Conservation (phyloP, 768 basidiomycete genomes). For the Suillus fuscotomentosus region DNA sequence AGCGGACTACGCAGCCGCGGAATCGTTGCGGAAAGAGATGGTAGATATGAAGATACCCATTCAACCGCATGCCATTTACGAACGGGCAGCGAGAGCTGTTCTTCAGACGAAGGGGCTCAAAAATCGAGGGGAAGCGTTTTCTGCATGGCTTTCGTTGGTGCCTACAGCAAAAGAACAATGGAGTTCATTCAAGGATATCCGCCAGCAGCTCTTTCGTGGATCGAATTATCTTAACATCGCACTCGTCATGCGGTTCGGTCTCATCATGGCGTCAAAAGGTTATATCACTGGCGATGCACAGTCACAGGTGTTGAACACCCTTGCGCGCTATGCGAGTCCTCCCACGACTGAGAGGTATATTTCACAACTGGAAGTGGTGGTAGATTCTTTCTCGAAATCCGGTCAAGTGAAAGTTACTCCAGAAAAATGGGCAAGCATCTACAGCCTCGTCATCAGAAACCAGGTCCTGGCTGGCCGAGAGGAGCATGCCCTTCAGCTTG, state of each 20-base stretch:
- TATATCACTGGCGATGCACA: conserved; percentile 24
- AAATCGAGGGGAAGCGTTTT: conserved; percentile 22
- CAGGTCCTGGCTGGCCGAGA: conserved; percentile 38
- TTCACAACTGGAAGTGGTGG: conserved; percentile 20
- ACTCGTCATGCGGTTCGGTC: conserved; percentile 42
- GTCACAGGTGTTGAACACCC: conserved; percentile 31
- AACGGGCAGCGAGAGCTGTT: conserved; percentile 28
- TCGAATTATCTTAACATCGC: conserved; percentile 30
- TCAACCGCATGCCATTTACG: conserved; percentile 34
- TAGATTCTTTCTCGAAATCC: conserved; percentile 9
- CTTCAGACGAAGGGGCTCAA: conserved; percentile 12
- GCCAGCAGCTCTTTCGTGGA: conserved; percentile 32
- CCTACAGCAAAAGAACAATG: conserved; percentile 30
- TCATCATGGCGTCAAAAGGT: conserved; percentile 48
- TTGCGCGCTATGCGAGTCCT: conserved; percentile 44
- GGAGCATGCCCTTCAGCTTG: conserved; percentile 42
- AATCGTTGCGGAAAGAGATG: conserved; percentile 40
- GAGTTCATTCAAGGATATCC: conserved; percentile 25
- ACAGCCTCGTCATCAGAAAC: conserved; percentile 40
- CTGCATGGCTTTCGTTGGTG: conserved; percentile 44
- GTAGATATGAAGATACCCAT: conserved; percentile 36
- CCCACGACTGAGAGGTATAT: conserved; percentile 39
- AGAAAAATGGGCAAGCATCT: conserved; percentile 15
- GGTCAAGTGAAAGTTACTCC: conserved; percentile 4
- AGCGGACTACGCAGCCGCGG: conserved; percentile 27